Base-by-base conservation (phyloP, 805 yeast species). In the Maudiozyma serrabonitensis region DNA sequence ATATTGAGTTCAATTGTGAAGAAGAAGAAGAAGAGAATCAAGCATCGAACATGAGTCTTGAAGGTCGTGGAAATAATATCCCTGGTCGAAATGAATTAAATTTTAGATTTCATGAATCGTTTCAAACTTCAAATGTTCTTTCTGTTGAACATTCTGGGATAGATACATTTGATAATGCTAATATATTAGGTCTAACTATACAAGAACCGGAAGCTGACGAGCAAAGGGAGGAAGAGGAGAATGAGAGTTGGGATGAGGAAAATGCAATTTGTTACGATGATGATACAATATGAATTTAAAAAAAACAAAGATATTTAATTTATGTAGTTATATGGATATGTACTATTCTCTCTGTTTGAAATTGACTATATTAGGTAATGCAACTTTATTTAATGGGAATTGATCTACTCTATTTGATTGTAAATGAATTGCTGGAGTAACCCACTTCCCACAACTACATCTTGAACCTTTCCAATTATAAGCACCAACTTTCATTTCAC, bases 361-460 rank as follows among this genome's bases (percentile, higher is more conserved):
- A 21, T 57, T 46, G 9, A 63, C 56, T 43, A 58, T 43, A 43
- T 64, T 64, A 15, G 64, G 62, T 45, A 64, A 48, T 8, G 45
- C 55, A 18, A 42, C 54, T 26, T 50, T 48, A 19, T 48, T 43
- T 45, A 58, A 46, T 25, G 63, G 57, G 47, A 81, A 72, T 52
- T 79, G 79, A 62, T 91, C 97, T 5, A 87, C 91, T 63, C 87
- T 86, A 6, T 89, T 84, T 28, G 81, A 72, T 64, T 82, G 89
- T 49, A 93, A 66, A 63, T 86, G 87, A 52, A 93, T 75, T 1
- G 95, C 95, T 0, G 99, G 99, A 9, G 87, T 77, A 74, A 91
- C 82, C 99, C 99, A 93, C 58, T 79, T 80, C 2, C 97, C 97
- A 66, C 99, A 93, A 50, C 93, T 80, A 66, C 99, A 93, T 58